phyloP scores from a whole-genome alignment of 163 green algal species.

The Coccomyxa subellipsoidea region DNA sequence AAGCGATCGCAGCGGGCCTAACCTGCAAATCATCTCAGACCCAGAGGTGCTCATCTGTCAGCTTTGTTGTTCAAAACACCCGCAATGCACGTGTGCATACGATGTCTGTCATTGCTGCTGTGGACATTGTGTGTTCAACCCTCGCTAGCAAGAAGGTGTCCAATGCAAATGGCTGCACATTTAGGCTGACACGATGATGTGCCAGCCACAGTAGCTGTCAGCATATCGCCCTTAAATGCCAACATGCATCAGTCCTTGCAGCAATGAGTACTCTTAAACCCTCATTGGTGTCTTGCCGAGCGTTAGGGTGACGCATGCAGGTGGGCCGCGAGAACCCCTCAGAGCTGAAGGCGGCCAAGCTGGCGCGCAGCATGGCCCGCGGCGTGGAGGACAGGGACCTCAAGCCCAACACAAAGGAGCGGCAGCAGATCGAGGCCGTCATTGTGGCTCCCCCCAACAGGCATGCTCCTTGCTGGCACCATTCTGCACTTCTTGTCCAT shows the following conservation, averaged over 20 bases:
- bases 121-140: too few relatives aligned
- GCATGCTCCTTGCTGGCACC: conserved; percentile 26
- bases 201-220: too few relatives aligned
- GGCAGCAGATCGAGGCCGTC: conserved; percentile 51
- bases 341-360: conserved; percentile 92
- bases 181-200: too few relatives aligned
- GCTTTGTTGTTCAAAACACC: background rate
- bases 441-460: conserved; percentile 78
- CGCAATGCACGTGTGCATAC: too few relatives aligned
- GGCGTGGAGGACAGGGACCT: conserved; percentile 70
- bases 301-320: conserved; percentile 32
- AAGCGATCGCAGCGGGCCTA: background rate
- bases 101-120: too few relatives aligned
- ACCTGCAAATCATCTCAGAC: background rate
- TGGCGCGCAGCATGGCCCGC: conserved; percentile 76
- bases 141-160: too few relatives aligned
- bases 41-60: background rate
- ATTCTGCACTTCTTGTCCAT: background rate
- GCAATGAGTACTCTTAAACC: too few relatives aligned
- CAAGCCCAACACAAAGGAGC: conserved; percentile 77
- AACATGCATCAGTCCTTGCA: too few relatives aligned
- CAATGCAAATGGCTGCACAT: too few relatives aligned
- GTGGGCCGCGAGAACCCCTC: conserved; percentile 79
- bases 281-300: background rate
- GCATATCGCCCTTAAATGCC: too few relatives aligned